Conservation (phyloP, 2,329 filamentous ascomycete genomes). For the Penicillium sp. region DNA sequence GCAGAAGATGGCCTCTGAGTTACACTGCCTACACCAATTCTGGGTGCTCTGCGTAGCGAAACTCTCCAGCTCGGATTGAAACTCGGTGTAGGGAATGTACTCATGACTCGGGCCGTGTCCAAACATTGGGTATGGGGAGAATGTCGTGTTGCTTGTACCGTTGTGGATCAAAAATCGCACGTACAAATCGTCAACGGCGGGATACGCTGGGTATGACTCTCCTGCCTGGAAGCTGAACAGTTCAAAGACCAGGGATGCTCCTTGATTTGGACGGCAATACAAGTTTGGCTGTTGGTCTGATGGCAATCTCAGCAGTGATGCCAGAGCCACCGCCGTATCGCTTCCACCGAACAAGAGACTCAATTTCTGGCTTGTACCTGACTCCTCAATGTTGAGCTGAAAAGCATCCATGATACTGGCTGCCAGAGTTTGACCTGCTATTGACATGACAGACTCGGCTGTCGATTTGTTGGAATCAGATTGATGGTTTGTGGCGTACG, state of each 20-base stretch:
- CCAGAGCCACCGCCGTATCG: slow-evolving; percentile 48
- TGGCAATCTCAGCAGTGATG: slow-evolving; percentile 41
- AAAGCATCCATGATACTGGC: slow-evolving; percentile 36
- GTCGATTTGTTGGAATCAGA: slow-evolving; percentile 25
- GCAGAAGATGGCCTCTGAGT: slow-evolving; percentile 47
- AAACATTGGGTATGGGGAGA: slow-evolving; percentile 47
- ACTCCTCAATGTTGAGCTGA: slow-evolving; percentile 31
- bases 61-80: slow-evolving; percentile 40
- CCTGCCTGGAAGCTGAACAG: slow-evolving; percentile 41
- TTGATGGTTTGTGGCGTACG: slow-evolving; percentile 45
- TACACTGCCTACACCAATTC: slow-evolving; percentile 51
- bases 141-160: slow-evolving; percentile 40
- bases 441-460: slow-evolving; percentile 31
- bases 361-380: slow-evolving; percentile 39
- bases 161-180: slow-evolving; percentile 55
- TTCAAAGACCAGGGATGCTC: slow-evolving; percentile 48
- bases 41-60: slow-evolving; percentile 40
- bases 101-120: slow-evolving; percentile 41
- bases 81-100: slow-evolving; percentile 48
- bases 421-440: slow-evolving; percentile 41
- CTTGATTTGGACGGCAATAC: slow-evolving; percentile 45
- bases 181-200: slow-evolving; percentile 43
- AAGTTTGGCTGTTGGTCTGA: slow-evolving; percentile 38
- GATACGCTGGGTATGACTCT: slow-evolving; percentile 33
- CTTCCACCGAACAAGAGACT: slow-evolving; percentile 46